Base-by-base conservation (phyloP, 2,329 filamentous ascomycete species). In the Diaporthe destruens region DNA sequence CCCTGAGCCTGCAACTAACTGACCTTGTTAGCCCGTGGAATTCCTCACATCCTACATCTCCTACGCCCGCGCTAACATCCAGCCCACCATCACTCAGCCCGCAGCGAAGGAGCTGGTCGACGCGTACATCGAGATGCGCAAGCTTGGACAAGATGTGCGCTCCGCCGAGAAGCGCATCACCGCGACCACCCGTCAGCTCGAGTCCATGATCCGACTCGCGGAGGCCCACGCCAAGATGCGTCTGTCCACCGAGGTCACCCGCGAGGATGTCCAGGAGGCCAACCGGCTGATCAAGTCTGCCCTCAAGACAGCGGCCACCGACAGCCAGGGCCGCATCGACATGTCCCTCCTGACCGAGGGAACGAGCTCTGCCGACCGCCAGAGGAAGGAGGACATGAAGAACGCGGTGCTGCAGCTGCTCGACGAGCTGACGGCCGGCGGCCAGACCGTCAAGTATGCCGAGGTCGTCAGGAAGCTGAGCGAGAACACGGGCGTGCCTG, bases 151-250 rank as follows among this genome's bases (percentile, higher is more conserved):
- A 77, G 93, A 95, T 77, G 92, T 96, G 47, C 94, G 96, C 63
- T 89, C 95, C 2, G 90, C 94, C 3, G 97, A 99, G 83, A 96
- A 97, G 82, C 94, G 96, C 76, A 99, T 99, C 84, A 99, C 96
- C 0, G 96, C 96, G 53, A 99, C 96, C 3, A 99, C 97, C 0
- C 91, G 96, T 80, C 96, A 99, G 83, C 88, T 99, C 7, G 97
- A 99, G 84, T 96, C 93, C 57, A 99, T 99, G 97, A 98, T 99
- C 80, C 96, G 96, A 74, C 92, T 99, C 3, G 86, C 95, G 1
- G 96, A 99, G 85, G 96, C 95, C 0, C 97, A 99, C 82, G 97
- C 96, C 65, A 98, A 98, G 83, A 99, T 99, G 97, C 93, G 96
- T 5, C 89, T 99, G 6, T 90, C 93, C 0, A 81, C 86, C 3